Evolutionary conservation across 257 asterid species (phyloP), one percentile per base, ranked within the genome.

Genomic region (Salvia hispanica): DNA sequence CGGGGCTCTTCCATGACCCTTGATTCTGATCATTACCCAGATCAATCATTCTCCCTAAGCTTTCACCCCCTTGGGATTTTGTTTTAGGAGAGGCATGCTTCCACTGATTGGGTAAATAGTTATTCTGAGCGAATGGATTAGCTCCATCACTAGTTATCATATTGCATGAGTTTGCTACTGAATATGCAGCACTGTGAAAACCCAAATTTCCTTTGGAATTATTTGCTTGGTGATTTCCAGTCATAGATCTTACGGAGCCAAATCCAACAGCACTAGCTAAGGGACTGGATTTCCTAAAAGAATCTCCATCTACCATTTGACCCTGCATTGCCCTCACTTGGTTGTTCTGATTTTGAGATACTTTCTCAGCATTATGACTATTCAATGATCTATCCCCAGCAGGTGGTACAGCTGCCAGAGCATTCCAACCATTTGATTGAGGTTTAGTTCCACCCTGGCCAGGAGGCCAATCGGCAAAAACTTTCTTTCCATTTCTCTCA

Each of bases 391-490:
- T 74, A 81, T 82, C 90, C 64, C 82, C 85, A 62, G 71, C 80
- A 42, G 84, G 73, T 39, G 82, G 62, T 64, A 61, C 71, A 66
- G 90, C 78, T 74, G 77, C 87, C 61, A 73, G 58, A 72, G 80
- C 74, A 79, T 82, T 82, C 92, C 86, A 77, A 67, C 80, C 85
- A 80, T 79, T 82, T 70, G 83, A 70, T 75, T 76, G 80, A 69
- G 62, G 83, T 70, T 76, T 72, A 13, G 80, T 54, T 73, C 78
- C 91, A 62, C 68, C 62, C 65, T 66, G 79, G 61, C 78, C 80
- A 52, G 81, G 78, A 5, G 64, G 51, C 88, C 86, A 77, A 44
- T 79, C 58, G 33, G 76, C 37, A 14, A 87, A 74, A 62, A 48
- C 10, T 52, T 51, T 68, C 64, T 76, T 76, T 45, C 74, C 71